phyloP scores from a whole-genome alignment of 164 flowering plant genomes.

The Liriodendron chinense region DNA sequence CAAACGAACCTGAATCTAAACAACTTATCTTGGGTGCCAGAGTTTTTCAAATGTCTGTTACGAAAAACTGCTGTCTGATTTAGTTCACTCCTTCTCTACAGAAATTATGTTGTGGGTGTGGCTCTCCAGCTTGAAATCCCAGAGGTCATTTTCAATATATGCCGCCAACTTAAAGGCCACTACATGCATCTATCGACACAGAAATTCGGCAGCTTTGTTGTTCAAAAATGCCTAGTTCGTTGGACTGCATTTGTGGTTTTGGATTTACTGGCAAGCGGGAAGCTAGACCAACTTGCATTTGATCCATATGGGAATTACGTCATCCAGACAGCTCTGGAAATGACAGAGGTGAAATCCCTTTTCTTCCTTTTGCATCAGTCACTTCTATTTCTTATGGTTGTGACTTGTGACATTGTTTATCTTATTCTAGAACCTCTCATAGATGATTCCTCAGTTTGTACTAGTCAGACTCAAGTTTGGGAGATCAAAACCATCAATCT shows the following conservation, averaged over 20 bases:
- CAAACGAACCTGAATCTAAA: no score
- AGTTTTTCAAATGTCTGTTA: no score
- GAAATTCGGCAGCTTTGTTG: conserved; percentile 4
- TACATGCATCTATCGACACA: not conserved
- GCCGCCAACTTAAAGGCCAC: not conserved
- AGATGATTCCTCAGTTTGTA: no score
- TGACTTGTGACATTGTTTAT: not conserved
- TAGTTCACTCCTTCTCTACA: no score
- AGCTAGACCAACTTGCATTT: not conserved
- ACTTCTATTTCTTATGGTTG: not conserved
- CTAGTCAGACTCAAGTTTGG: no score
- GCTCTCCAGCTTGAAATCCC: no score
- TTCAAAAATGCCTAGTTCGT: not conserved
- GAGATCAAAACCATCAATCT: no score
- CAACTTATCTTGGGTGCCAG: no score
- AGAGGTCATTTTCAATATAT: no score
- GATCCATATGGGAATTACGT: conserved; percentile 2
- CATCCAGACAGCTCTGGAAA: not conserved
- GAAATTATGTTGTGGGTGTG: no score
- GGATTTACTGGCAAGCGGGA: not conserved
- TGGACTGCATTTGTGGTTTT: not conserved
- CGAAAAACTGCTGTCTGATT: no score
- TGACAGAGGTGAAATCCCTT: not conserved
- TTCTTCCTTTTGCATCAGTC: not conserved
- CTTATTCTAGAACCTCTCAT: no score